Conservation (phyloP, 2,329 filamentous ascomycete species). For the Xylaria sp. region DNA sequence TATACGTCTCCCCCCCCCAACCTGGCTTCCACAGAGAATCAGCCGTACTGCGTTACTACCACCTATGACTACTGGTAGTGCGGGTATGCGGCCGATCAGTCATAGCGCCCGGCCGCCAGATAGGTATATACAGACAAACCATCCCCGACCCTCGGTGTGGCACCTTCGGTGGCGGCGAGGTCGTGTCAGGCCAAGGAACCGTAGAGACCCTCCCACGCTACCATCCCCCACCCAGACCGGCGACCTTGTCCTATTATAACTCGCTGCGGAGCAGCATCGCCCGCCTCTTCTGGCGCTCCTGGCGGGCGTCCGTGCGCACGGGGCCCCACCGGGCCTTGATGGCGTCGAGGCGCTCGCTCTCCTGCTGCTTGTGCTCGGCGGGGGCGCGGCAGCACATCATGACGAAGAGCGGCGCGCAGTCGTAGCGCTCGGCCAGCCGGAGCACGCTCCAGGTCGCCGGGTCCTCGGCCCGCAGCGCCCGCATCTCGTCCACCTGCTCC, state of each 20-base stretch:
- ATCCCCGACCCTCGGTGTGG: no score
- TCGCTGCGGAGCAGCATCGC: conserved; percentile 56
- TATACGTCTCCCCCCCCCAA: neutral
- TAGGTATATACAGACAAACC: no score
- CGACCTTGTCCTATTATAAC: conserved; percentile 44
- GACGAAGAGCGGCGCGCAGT: conserved; percentile 60
- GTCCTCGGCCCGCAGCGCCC: conserved; percentile 54
- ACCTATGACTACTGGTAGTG: no score
- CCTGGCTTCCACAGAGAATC: no score
- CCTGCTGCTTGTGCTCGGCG: conserved; percentile 49
- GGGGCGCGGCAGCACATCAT: conserved; percentile 59
- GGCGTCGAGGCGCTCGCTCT: conserved; percentile 49
- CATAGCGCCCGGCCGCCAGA: no score
- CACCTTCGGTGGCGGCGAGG: no score
- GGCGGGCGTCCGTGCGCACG: conserved; percentile 54
- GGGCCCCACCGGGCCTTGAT: conserved; percentile 61
- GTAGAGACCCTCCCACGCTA: no score
- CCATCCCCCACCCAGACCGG: no score
- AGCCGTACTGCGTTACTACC: no score
- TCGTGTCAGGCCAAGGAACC: no score
- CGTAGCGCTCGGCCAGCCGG: conserved; percentile 56
- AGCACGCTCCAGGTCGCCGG: conserved; percentile 58
- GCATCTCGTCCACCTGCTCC: conserved; percentile 63
- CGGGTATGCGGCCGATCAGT: no score
- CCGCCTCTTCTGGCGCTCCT: conserved; percentile 57